Evolutionary conservation across 2,329 filamentous ascomycete genomes (phyloP), one percentile per base, ranked within the genome.

Genomic region (Fusarium acutatum): DNA sequence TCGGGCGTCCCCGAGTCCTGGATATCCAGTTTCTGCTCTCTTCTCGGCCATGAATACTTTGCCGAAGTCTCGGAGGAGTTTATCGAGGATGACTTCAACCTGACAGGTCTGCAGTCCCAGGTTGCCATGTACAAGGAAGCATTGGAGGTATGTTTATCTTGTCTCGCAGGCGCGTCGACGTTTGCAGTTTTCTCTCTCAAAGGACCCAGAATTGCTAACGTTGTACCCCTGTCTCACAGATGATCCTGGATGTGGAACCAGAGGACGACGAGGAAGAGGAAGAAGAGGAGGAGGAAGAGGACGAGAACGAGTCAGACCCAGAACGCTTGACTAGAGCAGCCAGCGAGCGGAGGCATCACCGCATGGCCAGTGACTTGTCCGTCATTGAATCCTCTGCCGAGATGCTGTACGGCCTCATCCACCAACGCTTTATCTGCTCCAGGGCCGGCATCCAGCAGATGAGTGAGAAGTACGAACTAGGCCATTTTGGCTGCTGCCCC

Each of bases 41-140:
- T 98, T 50, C 89, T 98, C 69, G 96, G 96, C 71, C 96, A 99
- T 82, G 96, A 99, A 84, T 99, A 98, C 86, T 99, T 99, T 83
- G 96, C 96, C 72, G 96, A 99, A 86, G 96, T 99, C 57, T 96
- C 94, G 50, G 96, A 99, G 84, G 96, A 99, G 80, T 99, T 99
- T 79, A 98, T 99, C 81, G 96, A 99, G 83, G 96, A 99, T 90
- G 96, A 99, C 83, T 99, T 99, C 88, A 99, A 99, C 84, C 88
- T 99, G 74, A 99, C 96, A 2, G 96, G 96, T 56, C 87, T 99
- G 79, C 95, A 97, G 83, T 93, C 92, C 68, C 96, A 98, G 84
- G 96, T 99, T 59, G 93, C 94, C 73, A 97, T 98, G 94, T 99
- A 99, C 84, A 99, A 98, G 84, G 96, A 99, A 84, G 96, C 96